Base-by-base conservation (phyloP, 768 basidiomycete genomes). In the Suillus fuscotomentosus region DNA sequence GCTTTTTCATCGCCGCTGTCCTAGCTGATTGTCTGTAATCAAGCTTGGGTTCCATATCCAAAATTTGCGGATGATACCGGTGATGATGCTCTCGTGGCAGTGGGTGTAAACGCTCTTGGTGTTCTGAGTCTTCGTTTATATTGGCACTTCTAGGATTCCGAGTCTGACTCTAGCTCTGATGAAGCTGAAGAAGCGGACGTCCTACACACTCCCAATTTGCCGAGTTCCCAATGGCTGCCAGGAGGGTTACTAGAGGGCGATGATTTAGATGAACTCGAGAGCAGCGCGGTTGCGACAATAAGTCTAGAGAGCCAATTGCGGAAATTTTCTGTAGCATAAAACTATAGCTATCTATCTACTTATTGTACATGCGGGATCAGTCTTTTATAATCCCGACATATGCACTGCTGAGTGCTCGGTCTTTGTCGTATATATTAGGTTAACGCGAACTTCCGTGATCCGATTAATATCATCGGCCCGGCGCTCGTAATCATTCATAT, bases 11-110 rank as follows among this genome's bases (percentile, higher is more conserved):
- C 6, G 53, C 34, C 20, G 34, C 53, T 54, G 31, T 36, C 20
- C 11, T 54, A 13, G 20, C 31, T 54, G 20, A 54, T 54, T 5
- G 20, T n/a, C 36, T 54, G 20, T 5, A n/a, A 34, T 36, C 11
- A 54, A 54, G 53, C 5, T 36, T 54, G 53, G 53, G 53, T 54
- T 34, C 53, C 53, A n/a, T 54, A 54, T n/a, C 53, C 53, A 54
- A 20, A n/a, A 13, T 54, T 54, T 3, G 11, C 31, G 31, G 51
- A 20, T 53, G 51, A 27, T 48, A 6, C 14, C 14, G 1, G 8
- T n/a, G 53, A 54, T 54, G 20, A n/a, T 54, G 34, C 11, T n/a
- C 17, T 20, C 17, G 6, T 34, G 5, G 17, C 17, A 31, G 51
- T 53, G 34, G 0, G 53, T 54, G 34, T 36, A n/a, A 11, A 54